These are phyloP conservation scores for Eucalyptus polybractea DNA, from an alignment of 345 rosid species.

Conservation along the genomic window DNA sequence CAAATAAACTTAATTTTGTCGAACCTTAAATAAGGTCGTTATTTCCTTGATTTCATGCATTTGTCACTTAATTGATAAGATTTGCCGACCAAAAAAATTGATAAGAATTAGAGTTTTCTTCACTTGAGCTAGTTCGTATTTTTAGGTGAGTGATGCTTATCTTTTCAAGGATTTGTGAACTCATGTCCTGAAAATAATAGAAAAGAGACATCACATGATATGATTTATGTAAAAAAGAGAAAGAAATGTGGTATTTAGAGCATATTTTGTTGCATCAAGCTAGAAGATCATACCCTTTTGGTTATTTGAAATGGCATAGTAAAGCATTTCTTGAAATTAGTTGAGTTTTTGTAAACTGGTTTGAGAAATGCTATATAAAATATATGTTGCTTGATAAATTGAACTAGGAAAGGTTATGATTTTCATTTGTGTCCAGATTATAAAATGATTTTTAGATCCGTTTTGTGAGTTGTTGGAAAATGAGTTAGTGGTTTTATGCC, in stretches of 20 bases:
- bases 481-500: not conserved
- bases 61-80: not conserved
- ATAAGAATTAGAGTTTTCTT: not conserved
- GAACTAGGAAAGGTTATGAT: not conserved
- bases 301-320: not conserved
- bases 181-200: not conserved
- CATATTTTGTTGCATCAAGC: not conserved
- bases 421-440: not conserved
- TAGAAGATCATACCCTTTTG: not conserved
- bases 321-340: not conserved
- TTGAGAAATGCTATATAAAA: not conserved
- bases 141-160: not conserved
- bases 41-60: not conserved
- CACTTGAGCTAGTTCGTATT: not conserved
- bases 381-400: not conserved
- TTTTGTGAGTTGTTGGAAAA: not conserved
- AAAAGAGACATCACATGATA: not conserved
- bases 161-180: not conserved
- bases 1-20: not conserved
- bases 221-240: not conserved
- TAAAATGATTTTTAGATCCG: not conserved
- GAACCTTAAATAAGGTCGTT: not conserved
- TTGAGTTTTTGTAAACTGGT: not conserved
- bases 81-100: not conserved
- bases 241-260: not conserved